These are phyloP conservation scores for Boletus coccyginus DNA, from an alignment of 768 basidiomycete species.

Conservation along the genomic window DNA sequence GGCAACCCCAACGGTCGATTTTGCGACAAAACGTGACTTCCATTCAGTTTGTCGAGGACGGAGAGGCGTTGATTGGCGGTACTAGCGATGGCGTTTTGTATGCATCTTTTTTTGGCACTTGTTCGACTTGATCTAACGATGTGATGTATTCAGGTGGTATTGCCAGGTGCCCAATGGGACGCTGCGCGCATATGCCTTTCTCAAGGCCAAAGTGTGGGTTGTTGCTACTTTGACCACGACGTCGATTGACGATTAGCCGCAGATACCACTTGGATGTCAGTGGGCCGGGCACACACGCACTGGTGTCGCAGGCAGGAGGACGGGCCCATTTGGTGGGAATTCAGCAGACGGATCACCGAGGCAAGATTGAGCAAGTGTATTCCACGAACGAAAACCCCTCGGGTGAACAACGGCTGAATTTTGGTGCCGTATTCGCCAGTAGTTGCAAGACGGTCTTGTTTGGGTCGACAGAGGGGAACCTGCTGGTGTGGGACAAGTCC, in stretches of 20 bases:
- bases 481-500: constrained; percentile 61
- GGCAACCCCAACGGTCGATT: constrained; percentile 65
- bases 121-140: constrained; percentile 8
- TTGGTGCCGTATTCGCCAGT: constrained; percentile 55
- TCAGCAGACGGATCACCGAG: constrained; percentile 47
- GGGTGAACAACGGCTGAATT: constrained; percentile 32
- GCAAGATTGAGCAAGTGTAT: constrained; percentile 53
- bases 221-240: neutral
- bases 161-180: constrained; percentile 68
- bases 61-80: constrained; percentile 62
- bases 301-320: constrained; percentile 53
- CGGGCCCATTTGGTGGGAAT: constrained; percentile 51
- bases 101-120: constrained; percentile 16
- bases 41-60: constrained; percentile 61
- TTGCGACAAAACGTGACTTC: constrained; percentile 61
- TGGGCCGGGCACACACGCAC: constrained; percentile 44
- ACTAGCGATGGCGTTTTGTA: constrained; percentile 70
- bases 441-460: constrained; percentile 54
- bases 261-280: constrained; percentile 57
- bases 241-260: constrained; percentile 10
- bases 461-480: constrained; percentile 51
- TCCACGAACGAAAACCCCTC: constrained; percentile 35
- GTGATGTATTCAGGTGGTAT: constrained; percentile 49
- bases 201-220: constrained; percentile 57
- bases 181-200: constrained; percentile 55